Conservation (phyloP, 148 eudicot species). For the Pouteria glomerata region DNA sequence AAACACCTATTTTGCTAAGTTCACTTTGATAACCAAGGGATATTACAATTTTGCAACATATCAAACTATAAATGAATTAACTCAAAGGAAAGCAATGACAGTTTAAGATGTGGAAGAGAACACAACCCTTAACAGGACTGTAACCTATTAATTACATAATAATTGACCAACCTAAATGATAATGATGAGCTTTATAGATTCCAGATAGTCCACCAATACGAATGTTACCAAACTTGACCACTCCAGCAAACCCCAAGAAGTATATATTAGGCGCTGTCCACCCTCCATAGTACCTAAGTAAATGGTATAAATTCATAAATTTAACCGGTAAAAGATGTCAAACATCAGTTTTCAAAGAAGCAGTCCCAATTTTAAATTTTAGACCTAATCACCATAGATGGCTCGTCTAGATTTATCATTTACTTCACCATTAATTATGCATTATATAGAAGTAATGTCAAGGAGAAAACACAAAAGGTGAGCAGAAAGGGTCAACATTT, state of each 20-base stretch:
- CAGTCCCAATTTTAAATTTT: neutral
- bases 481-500: neutral
- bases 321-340: neutral
- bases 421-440: neutral
- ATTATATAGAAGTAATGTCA: neutral
- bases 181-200: slow-evolving; percentile 72
- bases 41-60: neutral
- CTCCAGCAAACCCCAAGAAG: slow-evolving; percentile 95
- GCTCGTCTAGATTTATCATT: neutral
- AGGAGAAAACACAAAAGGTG: neutral
- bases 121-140: neutral
- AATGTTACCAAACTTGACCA: slow-evolving; percentile 85
- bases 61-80: neutral
- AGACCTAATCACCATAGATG: neutral
- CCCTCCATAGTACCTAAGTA: slow-evolving; percentile 92
- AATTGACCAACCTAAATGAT: slow-evolving; percentile 55
- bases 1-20: slow-evolving; percentile 9
- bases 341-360: neutral
- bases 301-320: slow-evolving; percentile 6
- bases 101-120: neutral
- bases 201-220: slow-evolving; percentile 98
- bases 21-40: neutral
- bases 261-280: slow-evolving; percentile 96
- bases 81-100: neutral
- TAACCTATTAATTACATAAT: neutral